Base-by-base conservation (phyloP, 2,329 filamentous ascomycete genomes). In the Claviceps pusilla region DNA sequence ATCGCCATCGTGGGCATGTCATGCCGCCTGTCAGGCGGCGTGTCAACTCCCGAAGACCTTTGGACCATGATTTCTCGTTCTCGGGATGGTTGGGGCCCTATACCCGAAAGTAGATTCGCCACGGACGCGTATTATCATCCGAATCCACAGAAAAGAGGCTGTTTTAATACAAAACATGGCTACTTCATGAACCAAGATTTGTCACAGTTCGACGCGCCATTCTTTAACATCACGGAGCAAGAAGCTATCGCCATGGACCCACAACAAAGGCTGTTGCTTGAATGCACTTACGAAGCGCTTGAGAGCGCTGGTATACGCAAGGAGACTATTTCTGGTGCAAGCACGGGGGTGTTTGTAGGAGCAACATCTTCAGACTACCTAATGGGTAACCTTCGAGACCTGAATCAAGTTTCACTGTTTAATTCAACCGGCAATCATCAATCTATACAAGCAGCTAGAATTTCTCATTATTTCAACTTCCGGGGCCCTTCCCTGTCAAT, bases 401-500 rank as follows among this genome's bases (percentile, higher is more conserved):
- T 71, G 2, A 69, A 73, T 54, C 72, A 71, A 3, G 69, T 75
- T 49, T 73, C 74, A 41, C 75, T 76, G 69, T 74, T 76, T 55
- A 73, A 76, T 58, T 73, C 72, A 33, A 77, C 75, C 29, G 74
- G 74, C 66, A 65, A 65, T 56, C 73, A 74, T 46, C 71, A 73
- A 60, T 74, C 74, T 11, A 77, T 80, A 63, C 70, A 77, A 57
- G 74, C 76, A 0, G 79, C 79, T 57, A 68, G 77, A 47, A 67
- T 80, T 19, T 78, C 76, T 1, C 75, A 79, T 57, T 76, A 73
- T 63, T 79, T 78, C 57, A 74, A 80, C 57, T 66, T 80, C 45
- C 68, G 70, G 33, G 78, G 78, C 0, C 76, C 76, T 0, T 76
- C 73, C 52, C 72, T 78, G 54, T 74, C 75, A 0, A 66, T 74